phyloP scores from a whole-genome alignment of 2,329 filamentous ascomycete species.

The Albifimbria verrucaria region DNA sequence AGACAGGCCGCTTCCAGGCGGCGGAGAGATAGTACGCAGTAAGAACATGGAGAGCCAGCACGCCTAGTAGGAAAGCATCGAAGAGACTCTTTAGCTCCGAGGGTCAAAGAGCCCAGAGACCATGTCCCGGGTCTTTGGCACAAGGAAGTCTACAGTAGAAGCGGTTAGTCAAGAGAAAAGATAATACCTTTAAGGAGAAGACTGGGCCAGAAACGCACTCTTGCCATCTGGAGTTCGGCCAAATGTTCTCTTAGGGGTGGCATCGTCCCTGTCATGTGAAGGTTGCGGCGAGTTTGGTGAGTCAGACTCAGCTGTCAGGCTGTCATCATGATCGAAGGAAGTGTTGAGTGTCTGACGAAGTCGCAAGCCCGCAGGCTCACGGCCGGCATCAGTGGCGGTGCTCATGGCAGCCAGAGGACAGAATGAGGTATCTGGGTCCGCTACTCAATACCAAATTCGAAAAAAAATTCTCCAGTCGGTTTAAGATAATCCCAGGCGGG shows the following conservation, averaged over 20 bases:
- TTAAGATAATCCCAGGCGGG: too few relatives aligned
- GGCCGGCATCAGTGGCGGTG: neutral
- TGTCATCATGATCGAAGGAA: neutral
- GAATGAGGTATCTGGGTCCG: neutral
- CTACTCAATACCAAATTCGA: neutral
- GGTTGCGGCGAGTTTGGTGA: neutral
- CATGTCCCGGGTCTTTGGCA: conserved; percentile 97
- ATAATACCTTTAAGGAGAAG: conserved; percentile 5
- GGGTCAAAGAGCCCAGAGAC: conserved; percentile 92
- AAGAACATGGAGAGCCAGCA: conserved; percentile 73
- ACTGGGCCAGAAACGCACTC: conserved; percentile 55
- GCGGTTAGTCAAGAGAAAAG: conserved; percentile 16
- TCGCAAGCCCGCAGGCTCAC: neutral
- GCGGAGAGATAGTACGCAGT: conserved; percentile 71
- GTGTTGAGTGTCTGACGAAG: neutral
- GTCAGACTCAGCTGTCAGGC: neutral
- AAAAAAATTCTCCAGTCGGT: too few relatives aligned
- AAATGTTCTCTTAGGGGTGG: conserved; percentile 68
- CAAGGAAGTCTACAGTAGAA: conserved; percentile 72
- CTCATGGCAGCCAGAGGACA: neutral
- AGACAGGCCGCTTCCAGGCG: conserved; percentile 68
- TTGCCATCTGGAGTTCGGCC: conserved; percentile 88
- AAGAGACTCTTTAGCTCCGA: conserved; percentile 93
- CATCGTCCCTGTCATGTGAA: neutral
- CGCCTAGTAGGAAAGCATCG: conserved; percentile 74